Conservation (phyloP, 2,329 filamentous ascomycete genomes). For the Diaporthe citriasiana region DNA sequence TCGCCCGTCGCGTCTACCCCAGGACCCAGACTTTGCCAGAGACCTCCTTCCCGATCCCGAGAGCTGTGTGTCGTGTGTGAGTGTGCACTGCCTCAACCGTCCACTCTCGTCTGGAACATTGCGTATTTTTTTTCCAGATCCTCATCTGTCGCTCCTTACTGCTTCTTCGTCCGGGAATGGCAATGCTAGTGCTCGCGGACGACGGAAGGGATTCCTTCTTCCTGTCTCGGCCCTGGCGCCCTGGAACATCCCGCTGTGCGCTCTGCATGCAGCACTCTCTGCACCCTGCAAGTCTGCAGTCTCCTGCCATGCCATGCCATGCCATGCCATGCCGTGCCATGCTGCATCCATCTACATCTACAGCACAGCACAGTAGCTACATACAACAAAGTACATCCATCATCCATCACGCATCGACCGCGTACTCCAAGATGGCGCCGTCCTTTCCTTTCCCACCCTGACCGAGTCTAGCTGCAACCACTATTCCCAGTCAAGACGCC, state of each 20-base stretch:
- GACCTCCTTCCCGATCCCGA: neutral
- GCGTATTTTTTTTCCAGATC: constrained; percentile 34
- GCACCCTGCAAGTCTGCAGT: neutral
- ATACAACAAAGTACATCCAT: no score
- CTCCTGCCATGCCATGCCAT: neutral
- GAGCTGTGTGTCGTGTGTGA: neutral
- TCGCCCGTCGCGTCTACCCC: constrained; percentile 16
- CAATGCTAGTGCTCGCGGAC: constrained; percentile 30
- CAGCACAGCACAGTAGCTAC: neutral
- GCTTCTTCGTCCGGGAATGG: constrained; percentile 27
- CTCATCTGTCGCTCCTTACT: constrained; percentile 20
- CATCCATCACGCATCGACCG: neutral
- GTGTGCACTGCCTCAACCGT: constrained; percentile 16
- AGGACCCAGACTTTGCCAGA: neutral
- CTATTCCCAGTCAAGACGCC: constrained; percentile 32
- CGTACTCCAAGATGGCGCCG: neutral
- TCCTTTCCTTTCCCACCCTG: neutral
- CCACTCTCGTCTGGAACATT: constrained; percentile 33
- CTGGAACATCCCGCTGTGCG: constrained; percentile 22
- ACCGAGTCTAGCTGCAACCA: constrained; percentile 20
- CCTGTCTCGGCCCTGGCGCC: constrained; percentile 5
- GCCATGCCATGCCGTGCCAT: constrained; percentile 3
- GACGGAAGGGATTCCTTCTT: constrained; percentile 15
- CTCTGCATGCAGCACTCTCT: neutral
- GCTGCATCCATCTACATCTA: constrained; percentile 4